Percentiles rank a stretch among this genome's conserved stretches.
phyloP scores from a whole-genome alignment of 768 basidiomycete genomes.

The Auricularia cornea region DNA sequence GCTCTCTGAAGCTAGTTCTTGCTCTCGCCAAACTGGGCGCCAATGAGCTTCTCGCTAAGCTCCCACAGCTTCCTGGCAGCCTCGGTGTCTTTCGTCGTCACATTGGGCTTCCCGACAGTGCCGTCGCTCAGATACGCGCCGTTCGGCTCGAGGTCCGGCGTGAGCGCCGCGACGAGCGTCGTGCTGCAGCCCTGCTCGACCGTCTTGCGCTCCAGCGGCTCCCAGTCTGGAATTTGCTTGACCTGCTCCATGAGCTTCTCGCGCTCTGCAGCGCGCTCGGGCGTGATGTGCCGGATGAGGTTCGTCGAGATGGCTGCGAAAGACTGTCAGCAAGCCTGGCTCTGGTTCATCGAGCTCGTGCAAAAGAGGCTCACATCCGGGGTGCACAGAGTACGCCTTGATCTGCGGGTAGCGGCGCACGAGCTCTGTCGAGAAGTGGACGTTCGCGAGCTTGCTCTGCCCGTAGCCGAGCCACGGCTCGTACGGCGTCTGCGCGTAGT shows the following conservation, averaged over 20 bases:
- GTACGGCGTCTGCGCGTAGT: neutral
- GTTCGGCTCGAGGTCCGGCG: conserved; percentile 17
- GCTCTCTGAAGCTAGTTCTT: too few relatives aligned
- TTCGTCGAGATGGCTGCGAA: neutral
- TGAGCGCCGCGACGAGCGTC: conserved; percentile 25
- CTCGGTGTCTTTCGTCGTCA: conserved; percentile 17
- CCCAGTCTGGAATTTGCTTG: neutral
- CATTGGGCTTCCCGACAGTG: conserved; percentile 15
- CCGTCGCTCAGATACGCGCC: conserved; percentile 21
- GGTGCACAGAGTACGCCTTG: neutral
- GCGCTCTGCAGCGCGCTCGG: neutral
- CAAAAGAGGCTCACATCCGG: neutral
- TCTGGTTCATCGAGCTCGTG: neutral
- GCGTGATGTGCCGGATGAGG: neutral
- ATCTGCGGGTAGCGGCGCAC: neutral
- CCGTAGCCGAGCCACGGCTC: neutral
- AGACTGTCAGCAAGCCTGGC: neutral
- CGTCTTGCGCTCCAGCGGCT: neutral
- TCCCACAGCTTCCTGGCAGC: conserved; percentile 22
- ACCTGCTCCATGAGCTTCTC: neutral
- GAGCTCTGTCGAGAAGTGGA: conserved; percentile 12
- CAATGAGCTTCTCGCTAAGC: conserved; percentile 23
- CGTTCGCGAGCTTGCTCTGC: conserved; percentile 12
- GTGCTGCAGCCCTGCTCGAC: conserved; percentile 9
- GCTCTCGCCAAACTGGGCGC: neutral